Evolutionary conservation across 345 rosid genomes (phyloP).

Genomic region (Citrus maxima): DNA sequence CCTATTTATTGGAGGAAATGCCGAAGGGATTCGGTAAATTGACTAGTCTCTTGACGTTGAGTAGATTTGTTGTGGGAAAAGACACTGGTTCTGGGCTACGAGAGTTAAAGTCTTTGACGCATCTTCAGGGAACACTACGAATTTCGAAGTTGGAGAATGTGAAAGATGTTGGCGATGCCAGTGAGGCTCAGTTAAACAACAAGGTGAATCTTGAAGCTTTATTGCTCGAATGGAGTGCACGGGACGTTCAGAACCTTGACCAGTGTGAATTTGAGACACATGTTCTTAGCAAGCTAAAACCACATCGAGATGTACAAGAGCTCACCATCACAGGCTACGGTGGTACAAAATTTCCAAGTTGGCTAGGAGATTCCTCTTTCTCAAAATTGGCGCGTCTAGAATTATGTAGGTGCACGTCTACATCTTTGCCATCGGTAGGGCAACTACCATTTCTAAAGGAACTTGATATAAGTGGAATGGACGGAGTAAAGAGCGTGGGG

Average conservation of each 20-base stretch:
- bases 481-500: not conserved
- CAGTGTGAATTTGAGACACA: no score
- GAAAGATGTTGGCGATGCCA: not conserved
- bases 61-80: not conserved
- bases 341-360: not conserved
- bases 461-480: not conserved
- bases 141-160: not conserved
- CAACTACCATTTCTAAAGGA: not conserved
- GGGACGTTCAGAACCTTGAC: no score
- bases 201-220: not conserved
- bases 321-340: not conserved
- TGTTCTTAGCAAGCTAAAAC: not conserved
- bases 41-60: not conserved
- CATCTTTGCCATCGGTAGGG: not conserved
- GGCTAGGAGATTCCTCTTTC: not conserved
- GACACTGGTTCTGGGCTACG: not conserved
- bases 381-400: not conserved
- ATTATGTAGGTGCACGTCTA: not conserved
- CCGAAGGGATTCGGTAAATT: not conserved
- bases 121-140: accelerated
- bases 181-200: not conserved
- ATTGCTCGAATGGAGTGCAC: not conserved
- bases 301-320: not conserved
- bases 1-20: not conserved
- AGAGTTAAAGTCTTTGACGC: not conserved